Evolutionary conservation across 345 rosid species (phyloP), one percentile per base, ranked within the genome.

Genomic region (Lumnitzera littorea): DNA sequence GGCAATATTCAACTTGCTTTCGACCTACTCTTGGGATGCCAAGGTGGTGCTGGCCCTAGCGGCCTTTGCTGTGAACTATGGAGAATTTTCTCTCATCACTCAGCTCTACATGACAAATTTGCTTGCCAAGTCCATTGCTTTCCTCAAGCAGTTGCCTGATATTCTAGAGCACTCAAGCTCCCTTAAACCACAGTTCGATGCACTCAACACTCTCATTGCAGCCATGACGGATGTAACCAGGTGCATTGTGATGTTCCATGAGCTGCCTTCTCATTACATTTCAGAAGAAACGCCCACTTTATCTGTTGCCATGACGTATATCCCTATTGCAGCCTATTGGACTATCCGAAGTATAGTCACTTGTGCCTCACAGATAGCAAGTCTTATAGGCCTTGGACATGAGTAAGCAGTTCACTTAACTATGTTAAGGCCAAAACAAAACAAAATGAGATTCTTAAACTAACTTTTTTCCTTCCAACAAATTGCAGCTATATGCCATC

Each of bases 251-350:
- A 59, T 65, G 70, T 76, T 81, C 71, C 64, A 63, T 60, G 74
- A 76, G 60, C 79, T 78, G 11, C 83, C 83, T 1, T 16, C 79
- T n/a, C 78, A 73, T 24, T 76, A 78, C 68, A 81, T 76, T 27
- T 55, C 73, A 53, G 17, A 69, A 1, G 86, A 76, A 16, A 27
- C 48, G 10, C 78, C 79, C 12, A 74, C 70, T 43, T 63, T 78
- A 58, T 17, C 71, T 0, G 58, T 55, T 17, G 81, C 86, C 67
- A 60, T 69, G 51, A 73, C 79, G 24, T 70, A 74, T 57, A 76
- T 81, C 13, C 86, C 86, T 1, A 74, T 70, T 2, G 80, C 86
- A 20, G 83, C 62, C 27, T 78, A 76, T 70, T 81, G 86, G 86
- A 78, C 79, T 27, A 69, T 81, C 52, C 73, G 83, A 41, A 74